Percentiles rank a stretch among this genome's conserved stretches.
These are phyloP conservation scores for Anacardium occidentale DNA, from an alignment of 345 rosid species.

Conservation along the genomic window DNA sequence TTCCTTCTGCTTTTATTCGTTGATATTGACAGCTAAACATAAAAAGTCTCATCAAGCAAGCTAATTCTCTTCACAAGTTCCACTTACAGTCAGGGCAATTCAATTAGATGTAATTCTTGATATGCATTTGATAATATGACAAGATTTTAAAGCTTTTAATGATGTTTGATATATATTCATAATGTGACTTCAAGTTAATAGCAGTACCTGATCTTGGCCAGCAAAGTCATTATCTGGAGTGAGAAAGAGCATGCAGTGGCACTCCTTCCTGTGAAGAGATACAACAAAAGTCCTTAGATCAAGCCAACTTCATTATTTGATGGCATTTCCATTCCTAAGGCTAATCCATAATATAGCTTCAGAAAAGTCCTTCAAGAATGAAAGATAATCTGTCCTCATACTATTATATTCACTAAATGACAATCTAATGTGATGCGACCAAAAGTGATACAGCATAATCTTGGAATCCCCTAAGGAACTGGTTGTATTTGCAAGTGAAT, in stretches of 20 bases:
- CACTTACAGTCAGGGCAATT: too few relatives aligned
- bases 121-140: not conserved
- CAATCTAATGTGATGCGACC: not conserved
- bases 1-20: too few relatives aligned
- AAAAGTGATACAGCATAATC: too few relatives aligned
- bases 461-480: not conserved
- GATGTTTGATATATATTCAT: not conserved
- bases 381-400: not conserved
- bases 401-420: not conserved
- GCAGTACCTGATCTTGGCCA: conserved; percentile 79
- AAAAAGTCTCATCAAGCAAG: too few relatives aligned
- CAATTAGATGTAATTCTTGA: not conserved
- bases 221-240: conserved; percentile 97
- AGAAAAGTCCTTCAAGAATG: not conserved
- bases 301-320: not conserved
- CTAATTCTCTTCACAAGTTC: too few relatives aligned
- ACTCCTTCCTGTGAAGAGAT: conserved; percentile 75
- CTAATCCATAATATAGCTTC: not conserved
- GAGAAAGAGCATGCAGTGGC: conserved; percentile 99
- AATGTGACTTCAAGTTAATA: not conserved
- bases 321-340: not conserved
- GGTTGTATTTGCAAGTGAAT: not conserved
- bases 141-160: not conserved
- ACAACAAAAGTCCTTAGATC: not conserved
- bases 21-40: too few relatives aligned